phyloP scores from a whole-genome alignment of 2,329 filamentous ascomycete species.

The Penicillium olsonii region DNA sequence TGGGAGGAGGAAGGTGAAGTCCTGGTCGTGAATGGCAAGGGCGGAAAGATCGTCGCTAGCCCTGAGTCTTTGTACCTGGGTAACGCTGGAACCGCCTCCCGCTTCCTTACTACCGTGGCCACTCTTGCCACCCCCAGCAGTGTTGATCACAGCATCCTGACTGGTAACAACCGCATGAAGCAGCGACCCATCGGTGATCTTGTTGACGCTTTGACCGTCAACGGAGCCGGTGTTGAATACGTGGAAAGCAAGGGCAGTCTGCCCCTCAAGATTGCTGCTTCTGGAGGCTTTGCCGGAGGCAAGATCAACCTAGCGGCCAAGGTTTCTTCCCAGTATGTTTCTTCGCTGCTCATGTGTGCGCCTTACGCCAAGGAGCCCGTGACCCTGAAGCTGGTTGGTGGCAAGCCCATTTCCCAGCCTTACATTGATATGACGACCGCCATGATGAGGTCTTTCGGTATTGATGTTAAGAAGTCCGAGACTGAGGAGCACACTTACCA shows the following conservation, averaged over 20 bases:
- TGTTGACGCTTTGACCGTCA: conserved; percentile 82
- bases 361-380: conserved; percentile 95
- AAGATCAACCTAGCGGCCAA: conserved; percentile 90
- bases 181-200: conserved; percentile 89
- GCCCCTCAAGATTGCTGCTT: conserved; percentile 78
- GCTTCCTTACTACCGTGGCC: conserved; percentile 90
- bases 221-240: conserved; percentile 86
- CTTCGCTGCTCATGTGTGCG: conserved; percentile 92
- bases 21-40: conserved; percentile 84
- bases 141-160: conserved; percentile 73
- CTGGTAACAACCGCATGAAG: conserved; percentile 96
- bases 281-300: conserved; percentile 80
- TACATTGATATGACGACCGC: conserved; percentile 99
- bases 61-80: conserved; percentile 82
- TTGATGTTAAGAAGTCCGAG: conserved; percentile 73
- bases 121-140: conserved; percentile 71
- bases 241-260: conserved; percentile 80
- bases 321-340: conserved; percentile 98
- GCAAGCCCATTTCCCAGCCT: conserved; percentile 92
- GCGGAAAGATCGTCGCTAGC: conserved; percentile 79
- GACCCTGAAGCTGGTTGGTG: conserved; percentile 86
- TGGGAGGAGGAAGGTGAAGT: conserved; percentile 96
- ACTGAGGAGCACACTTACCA: conserved; percentile 89
- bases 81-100: conserved; percentile 93
- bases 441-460: conserved; percentile 94